Base-by-base conservation (phyloP, 1,139 yeast species). In the Meyerozyma sp. region DNA sequence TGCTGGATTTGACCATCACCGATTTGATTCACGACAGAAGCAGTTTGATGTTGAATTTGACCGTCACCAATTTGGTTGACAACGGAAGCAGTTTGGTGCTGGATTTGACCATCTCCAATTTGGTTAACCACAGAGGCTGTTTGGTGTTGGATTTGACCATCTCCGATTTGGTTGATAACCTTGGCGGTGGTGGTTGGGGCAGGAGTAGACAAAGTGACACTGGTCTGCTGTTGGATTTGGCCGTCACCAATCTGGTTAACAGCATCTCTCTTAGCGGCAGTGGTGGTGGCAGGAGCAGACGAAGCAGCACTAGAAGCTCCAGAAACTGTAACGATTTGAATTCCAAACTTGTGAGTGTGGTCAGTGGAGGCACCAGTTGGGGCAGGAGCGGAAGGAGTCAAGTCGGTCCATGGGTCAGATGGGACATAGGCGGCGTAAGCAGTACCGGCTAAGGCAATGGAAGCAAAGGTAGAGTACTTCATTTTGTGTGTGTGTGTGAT, bases 371-470 rank as follows among this genome's bases (percentile, higher is more conserved):
- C 87, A 57, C 83, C 84, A 32, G 78, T 49, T 47, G 77, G 77
- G 36, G 82, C 68, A 41, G 73, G 55, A 36, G 73, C 75, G 40
- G 68, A 52, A 53, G 91, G 90, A 39, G 88, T 82, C 63, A 83
- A 72, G 44, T 89, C 80, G 32, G 88, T 71, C 81, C 87, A 82
- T 56, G 91, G 84, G 53, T 80, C 84, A 47, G 86, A 62, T 62
- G 89, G 84, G 63, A 80, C 76, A 61, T 75, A 70, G 57, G 88
- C 82, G 58, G 91, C 79, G 60, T 80, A 47, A 47, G 84, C 71
- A 39, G 75, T 53, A 44, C 78, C 67, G 42, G 77, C 71, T 45
- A 81, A 58, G 39, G 66, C 52, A 21, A 62, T 54, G 42, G 66
- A 52, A 50, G 64, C 54, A 44, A 64, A 48, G 32, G 58, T 44